Evolutionary conservation across 495 filamentous ascomycete genomes (phyloP).

Genomic region (Aspergillus ellipticus): DNA sequence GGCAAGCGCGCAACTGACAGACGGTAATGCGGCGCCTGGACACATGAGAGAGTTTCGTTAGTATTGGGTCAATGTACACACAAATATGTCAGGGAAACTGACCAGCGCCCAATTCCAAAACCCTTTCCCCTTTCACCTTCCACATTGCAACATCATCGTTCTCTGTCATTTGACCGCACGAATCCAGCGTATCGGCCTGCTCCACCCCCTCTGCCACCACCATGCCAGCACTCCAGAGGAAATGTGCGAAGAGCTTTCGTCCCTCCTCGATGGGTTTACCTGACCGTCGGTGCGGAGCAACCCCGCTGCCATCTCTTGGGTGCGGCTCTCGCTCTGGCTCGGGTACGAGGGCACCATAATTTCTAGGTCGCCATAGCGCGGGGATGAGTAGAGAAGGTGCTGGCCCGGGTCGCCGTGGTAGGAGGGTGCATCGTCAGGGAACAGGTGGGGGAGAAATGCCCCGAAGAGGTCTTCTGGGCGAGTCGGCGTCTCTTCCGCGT

Average conservation of each 20-base stretch:
- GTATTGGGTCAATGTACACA: background rate
- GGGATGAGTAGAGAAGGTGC: conserved; percentile 62
- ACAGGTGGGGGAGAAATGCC: conserved; percentile 63
- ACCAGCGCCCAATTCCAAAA: conserved; percentile 63
- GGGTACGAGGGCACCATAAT: conserved; percentile 44
- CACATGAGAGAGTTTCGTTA: conserved; percentile 3
- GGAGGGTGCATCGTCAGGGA: conserved; percentile 69
- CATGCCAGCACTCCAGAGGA: conserved; percentile 81
- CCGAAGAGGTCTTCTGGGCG: conserved; percentile 62
- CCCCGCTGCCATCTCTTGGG: conserved; percentile 17
- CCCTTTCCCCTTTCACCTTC: conserved; percentile 47
- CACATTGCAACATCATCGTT: conserved; percentile 33
- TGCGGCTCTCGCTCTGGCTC: conserved; percentile 18
- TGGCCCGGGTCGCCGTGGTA: conserved; percentile 72
- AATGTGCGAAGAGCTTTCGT: conserved; percentile 71
- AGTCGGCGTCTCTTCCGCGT: conserved; percentile 9
- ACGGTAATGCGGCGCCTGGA: conserved; percentile 69
- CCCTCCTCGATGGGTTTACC: conserved; percentile 45
- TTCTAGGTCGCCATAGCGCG: conserved; percentile 50
- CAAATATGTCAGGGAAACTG: conserved; percentile 18
- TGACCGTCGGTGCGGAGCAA: conserved; percentile 16
- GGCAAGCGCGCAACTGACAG: conserved; percentile 61
- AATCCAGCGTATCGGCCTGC: conserved; percentile 19
- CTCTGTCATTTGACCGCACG: background rate
- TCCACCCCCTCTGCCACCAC: conserved; percentile 69